Percentiles rank a stretch among this genome's conserved stretches.
These are phyloP conservation scores for Pholiota adiposa DNA, from an alignment of 1,284 basidiomycete genomes.

Conservation along the genomic window DNA sequence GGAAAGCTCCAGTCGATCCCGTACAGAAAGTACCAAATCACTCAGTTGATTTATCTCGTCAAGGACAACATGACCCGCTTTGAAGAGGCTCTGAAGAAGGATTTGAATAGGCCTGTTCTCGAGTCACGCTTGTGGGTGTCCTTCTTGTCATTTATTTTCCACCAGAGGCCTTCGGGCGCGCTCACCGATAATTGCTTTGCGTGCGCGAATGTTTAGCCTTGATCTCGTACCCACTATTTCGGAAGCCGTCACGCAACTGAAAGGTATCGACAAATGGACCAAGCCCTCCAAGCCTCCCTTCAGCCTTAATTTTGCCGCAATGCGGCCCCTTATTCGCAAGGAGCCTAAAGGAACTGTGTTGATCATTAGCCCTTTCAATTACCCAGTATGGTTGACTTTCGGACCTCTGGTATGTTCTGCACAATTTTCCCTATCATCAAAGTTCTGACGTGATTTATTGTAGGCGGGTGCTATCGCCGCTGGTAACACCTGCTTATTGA, in stretches of 20 bases:
- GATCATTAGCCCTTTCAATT: constrained; percentile 71
- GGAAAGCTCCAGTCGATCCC: constrained; percentile 64
- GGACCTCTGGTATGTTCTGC: constrained; percentile 53
- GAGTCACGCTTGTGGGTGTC: constrained; percentile 62
- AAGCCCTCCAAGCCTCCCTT: constrained; percentile 67
- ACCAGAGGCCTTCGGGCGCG: no score
- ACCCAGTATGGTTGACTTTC: constrained; percentile 55
- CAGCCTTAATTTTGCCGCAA: constrained; percentile 53
- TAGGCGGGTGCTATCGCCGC: constrained; percentile 82
- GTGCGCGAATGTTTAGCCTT: constrained; percentile 40
- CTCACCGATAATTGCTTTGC: no score
- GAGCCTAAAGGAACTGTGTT: constrained; percentile 79
- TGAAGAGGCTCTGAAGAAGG: constrained; percentile 54
- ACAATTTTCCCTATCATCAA: neutral
- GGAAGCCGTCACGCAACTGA: constrained; percentile 69
- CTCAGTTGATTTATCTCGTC: constrained; percentile 67
- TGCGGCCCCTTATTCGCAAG: constrained; percentile 71
- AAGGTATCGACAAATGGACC: constrained; percentile 77
- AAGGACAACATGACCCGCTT: constrained; percentile 66
- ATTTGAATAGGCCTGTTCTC: constrained; percentile 59
- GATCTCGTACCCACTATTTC: constrained; percentile 57
- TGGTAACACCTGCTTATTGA: constrained; percentile 76
- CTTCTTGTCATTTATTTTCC: no score
- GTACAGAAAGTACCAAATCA: constrained; percentile 69
- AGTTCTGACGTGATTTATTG: neutral